phyloP scores from a whole-genome alignment of 163 green algal species.

The Prototheca cutis region DNA sequence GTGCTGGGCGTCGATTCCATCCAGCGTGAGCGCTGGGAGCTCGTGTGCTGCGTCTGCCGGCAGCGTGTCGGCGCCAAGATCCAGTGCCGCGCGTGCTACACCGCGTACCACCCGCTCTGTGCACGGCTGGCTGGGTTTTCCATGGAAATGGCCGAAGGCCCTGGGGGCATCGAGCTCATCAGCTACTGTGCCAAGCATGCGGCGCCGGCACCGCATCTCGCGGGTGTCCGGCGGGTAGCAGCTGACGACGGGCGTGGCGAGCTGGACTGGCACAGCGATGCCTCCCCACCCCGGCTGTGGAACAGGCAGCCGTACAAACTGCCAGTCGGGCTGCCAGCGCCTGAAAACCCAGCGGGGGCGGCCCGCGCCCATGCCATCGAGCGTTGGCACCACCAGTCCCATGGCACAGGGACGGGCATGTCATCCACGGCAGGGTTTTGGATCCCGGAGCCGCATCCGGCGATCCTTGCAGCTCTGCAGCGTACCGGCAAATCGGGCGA shows the following conservation, averaged over 20 bases:
- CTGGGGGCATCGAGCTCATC: constrained; percentile 23
- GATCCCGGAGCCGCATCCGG: constrained; percentile 54
- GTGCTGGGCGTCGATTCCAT: constrained; percentile 73
- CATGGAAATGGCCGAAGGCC: constrained; percentile 68
- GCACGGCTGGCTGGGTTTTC: constrained; percentile 68
- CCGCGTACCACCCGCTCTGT: constrained; percentile 86
- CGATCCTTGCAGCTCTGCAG: not conserved
- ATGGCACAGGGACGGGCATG: constrained; percentile 58
- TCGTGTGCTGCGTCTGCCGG: constrained; percentile 77
- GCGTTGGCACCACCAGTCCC: constrained; percentile 5
- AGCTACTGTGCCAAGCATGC: constrained; percentile 68
- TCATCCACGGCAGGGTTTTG: constrained; percentile 53
- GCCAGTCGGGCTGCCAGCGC: constrained; percentile 36
- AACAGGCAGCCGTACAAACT: constrained; percentile 71
- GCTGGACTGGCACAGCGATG: not conserved
- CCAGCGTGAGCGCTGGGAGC: constrained; percentile 80
- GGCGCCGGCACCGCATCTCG: constrained; percentile 38
- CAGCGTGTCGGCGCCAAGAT: constrained; percentile 90
- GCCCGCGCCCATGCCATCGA: constrained; percentile 40
- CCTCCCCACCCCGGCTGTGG: constrained; percentile 34
- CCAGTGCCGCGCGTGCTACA: constrained; percentile 81
- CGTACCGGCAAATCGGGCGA: not conserved
- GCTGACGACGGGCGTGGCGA: constrained; percentile 28
- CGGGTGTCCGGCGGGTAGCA: constrained; percentile 9
- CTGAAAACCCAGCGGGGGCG: too few species aligned